These are phyloP conservation scores for Argentina anserina DNA, from an alignment of 306 rosid genomes.

Conservation along the genomic window DNA sequence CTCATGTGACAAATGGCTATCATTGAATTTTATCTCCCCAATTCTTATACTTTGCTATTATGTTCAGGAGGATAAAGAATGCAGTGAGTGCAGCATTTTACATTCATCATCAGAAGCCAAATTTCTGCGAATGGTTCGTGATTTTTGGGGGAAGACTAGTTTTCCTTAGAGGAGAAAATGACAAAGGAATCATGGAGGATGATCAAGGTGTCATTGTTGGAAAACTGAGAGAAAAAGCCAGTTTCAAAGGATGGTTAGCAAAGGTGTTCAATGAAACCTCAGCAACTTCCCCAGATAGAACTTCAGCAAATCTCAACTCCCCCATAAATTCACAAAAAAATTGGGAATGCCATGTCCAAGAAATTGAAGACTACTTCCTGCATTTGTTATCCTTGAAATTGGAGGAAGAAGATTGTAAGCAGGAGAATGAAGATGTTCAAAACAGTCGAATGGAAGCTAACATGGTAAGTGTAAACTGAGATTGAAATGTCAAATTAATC, in stretches of 20 bases:
- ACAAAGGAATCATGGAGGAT: constrained; percentile 70
- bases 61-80: constrained; percentile 60
- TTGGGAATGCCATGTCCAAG: constrained; percentile 53
- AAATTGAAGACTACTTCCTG: constrained; percentile 63
- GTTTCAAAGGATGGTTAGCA: constrained; percentile 66
- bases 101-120: constrained; percentile 63
- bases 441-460: constrained; percentile 34
- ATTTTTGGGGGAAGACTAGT: constrained; percentile 76
- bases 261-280: constrained; percentile 51
- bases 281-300: constrained; percentile 27
- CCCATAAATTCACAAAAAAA: constrained; percentile 33
- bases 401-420: constrained; percentile 27
- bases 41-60: background rate
- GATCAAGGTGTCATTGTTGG: constrained; percentile 64
- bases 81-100: constrained; percentile 69
- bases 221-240: constrained; percentile 45
- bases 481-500: background rate
- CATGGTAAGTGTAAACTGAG: constrained; percentile 30
- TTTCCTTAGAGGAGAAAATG: constrained; percentile 52
- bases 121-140: constrained; percentile 59
- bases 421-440: constrained; percentile 24
- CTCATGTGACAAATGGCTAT: background rate
- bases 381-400: constrained; percentile 41
- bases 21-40: background rate
- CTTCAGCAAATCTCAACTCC: constrained; percentile 34